Percentiles rank a stretch among this genome's conserved stretches.
Conservation (phyloP, 352 stramenopile genomes). For the Paralagenidium karlingii region DNA sequence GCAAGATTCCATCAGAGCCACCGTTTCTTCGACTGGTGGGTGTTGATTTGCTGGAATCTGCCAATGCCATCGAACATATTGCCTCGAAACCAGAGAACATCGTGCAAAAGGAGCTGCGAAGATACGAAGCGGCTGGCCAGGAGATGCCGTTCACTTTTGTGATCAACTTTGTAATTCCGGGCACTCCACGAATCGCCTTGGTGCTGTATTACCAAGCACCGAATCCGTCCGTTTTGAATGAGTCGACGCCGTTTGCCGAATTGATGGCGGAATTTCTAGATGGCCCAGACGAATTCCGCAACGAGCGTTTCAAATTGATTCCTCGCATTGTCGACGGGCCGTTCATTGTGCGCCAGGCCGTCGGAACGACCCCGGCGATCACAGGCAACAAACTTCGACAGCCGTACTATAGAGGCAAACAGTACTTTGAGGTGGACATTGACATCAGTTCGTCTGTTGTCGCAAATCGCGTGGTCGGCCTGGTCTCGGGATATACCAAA, state of each 20-base stretch:
- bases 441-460: conserved; percentile 62
- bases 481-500: conserved; percentile 62
- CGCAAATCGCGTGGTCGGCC: conserved; percentile 56
- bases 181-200: conserved; percentile 38
- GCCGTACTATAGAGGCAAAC: conserved; percentile 35
- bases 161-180: conserved; percentile 65
- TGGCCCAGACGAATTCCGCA: conserved; percentile 58
- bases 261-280: conserved; percentile 66
- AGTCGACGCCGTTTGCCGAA: conserved; percentile 49
- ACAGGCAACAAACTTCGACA: conserved; percentile 69
- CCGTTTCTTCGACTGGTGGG: conserved; percentile 54
- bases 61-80: conserved; percentile 43
- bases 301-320: conserved; percentile 76
- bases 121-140: conserved; percentile 36
- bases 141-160: conserved; percentile 73
- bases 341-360: conserved; percentile 69
- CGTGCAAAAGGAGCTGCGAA: conserved; percentile 40
- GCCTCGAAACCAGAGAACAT: conserved; percentile 40
- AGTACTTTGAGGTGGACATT: conserved; percentile 70
- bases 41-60: conserved; percentile 47
- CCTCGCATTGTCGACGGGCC: conserved; percentile 66
- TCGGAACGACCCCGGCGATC: conserved; percentile 54
- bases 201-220: conserved; percentile 64
- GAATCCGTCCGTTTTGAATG: conserved; percentile 27
- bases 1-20: conserved; percentile 58